Conservation (phyloP, 495 filamentous ascomycete species). For the Annulohypoxylon maeteangense region DNA sequence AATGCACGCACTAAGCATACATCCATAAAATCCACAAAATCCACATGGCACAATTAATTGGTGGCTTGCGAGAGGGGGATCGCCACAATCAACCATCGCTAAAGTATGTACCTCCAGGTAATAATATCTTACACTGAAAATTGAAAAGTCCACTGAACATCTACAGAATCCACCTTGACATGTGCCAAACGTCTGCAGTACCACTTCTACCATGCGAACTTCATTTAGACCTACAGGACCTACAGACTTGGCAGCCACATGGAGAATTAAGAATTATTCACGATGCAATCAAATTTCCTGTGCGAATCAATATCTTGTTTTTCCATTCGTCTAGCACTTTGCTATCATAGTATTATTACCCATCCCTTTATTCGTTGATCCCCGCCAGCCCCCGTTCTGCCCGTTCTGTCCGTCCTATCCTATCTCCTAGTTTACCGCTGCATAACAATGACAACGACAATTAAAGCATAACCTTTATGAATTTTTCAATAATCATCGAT, state of each 20-base stretch:
- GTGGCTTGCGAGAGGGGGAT: conserved; percentile 25
- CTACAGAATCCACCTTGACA: conserved; percentile 30
- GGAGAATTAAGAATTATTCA: conserved; percentile 29
- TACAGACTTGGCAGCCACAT: conserved; percentile 35
- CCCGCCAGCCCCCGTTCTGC: background rate
- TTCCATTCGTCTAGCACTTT: conserved; percentile 15
- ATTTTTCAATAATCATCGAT: conserved; percentile 3
- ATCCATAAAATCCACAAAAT: conserved; percentile 19
- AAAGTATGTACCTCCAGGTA: too few species aligned
- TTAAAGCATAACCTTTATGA: conserved; percentile 15
- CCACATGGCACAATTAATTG: conserved; percentile 37
- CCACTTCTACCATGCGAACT: conserved; percentile 25
- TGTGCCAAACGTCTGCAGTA: conserved; percentile 30
- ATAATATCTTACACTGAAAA: conserved; percentile 6
- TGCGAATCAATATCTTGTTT: conserved; percentile 1
- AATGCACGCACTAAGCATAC: conserved; percentile 17
- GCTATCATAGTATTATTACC: background rate
- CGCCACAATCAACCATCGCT: background rate
- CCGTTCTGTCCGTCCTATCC: background rate
- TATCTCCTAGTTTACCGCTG: background rate
- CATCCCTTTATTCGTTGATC: conserved; percentile 1
- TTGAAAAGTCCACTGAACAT: background rate
- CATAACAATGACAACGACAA: conserved; percentile 29
- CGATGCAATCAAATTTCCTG: conserved; percentile 30
- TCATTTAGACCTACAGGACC: conserved; percentile 33